phyloP scores from a whole-genome alignment of 306 rosid genomes.

The Casuarina glauca region DNA sequence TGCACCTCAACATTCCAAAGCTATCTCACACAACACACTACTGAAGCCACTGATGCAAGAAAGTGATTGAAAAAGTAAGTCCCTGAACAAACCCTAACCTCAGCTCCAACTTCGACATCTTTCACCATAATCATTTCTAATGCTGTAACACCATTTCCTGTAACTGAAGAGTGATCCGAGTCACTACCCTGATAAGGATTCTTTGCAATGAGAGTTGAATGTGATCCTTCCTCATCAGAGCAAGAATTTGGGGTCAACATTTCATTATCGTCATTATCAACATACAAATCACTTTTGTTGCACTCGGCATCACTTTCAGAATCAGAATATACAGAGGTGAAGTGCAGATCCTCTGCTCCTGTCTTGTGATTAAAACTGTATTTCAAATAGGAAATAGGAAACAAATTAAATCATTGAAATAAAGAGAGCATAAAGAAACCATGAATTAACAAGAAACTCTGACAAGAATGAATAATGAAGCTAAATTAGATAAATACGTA shows the following conservation, averaged over 20 bases:
- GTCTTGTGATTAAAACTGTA: conserved; percentile 89
- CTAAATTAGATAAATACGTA: background rate
- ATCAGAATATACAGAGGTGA: conserved; percentile 54
- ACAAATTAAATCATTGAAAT: background rate
- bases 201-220: conserved; percentile 19
- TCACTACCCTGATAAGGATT: conserved; percentile 22
- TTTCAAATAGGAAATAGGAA: conserved; percentile 23
- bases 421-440: background rate
- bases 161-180: conserved; percentile 34
- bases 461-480: background rate
- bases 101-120: conserved; percentile 71
- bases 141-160: conserved; percentile 37
- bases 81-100: conserved; percentile 45
- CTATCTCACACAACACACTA: background rate
- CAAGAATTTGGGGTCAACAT: conserved; percentile 27
- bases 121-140: conserved; percentile 85
- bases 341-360: conserved; percentile 86
- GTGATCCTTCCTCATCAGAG: conserved; percentile 23
- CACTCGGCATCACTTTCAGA: conserved; percentile 31
- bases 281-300: conserved; percentile 15
- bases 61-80: background rate
- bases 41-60: background rate
- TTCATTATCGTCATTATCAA: conserved; percentile 26
- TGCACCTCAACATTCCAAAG: background rate
- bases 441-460: background rate